Conservation (phyloP, 108 stramenopile genomes). For the Nitzschia sp. region DNA sequence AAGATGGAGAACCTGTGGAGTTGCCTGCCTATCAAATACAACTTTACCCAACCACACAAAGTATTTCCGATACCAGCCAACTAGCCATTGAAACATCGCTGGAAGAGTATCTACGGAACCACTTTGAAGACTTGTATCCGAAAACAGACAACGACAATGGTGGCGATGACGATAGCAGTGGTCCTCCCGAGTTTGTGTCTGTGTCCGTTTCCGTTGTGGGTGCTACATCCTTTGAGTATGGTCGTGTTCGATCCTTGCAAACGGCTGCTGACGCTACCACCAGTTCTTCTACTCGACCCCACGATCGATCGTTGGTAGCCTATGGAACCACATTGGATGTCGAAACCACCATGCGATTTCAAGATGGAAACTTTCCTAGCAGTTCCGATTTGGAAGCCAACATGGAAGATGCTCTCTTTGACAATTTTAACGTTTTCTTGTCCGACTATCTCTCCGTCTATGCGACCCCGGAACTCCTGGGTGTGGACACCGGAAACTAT, state of each 20-base stretch:
- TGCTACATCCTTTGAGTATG: background rate
- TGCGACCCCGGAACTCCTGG: background rate
- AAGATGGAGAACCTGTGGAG: conserved; percentile 11
- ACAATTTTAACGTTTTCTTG: conserved; percentile 1
- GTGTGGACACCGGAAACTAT: conserved; percentile 4
- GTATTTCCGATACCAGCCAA: background rate
- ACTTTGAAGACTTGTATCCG: conserved; percentile 2
- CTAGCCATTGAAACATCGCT: background rate
- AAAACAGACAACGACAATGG: background rate
- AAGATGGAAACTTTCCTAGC: conserved; percentile 7
- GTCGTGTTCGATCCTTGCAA: background rate
- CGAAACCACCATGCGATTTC: conserved; percentile 9
- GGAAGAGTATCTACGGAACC: conserved; percentile 2
- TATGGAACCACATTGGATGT: conserved; percentile 14
- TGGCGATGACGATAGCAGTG: background rate
- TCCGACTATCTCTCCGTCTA: background rate
- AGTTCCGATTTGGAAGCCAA: background rate
- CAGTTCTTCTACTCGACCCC: background rate
- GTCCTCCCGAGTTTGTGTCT: background rate
- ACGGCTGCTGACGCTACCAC: too few species aligned
- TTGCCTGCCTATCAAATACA: conserved; percentile 7
- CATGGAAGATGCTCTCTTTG: conserved; percentile 7
- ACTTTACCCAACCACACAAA: background rate
- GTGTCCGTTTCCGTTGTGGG: background rate
- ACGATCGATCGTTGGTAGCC: background rate